phyloP scores from a whole-genome alignment of 2,329 filamentous ascomycete genomes.

The Microascus cirrosus region DNA sequence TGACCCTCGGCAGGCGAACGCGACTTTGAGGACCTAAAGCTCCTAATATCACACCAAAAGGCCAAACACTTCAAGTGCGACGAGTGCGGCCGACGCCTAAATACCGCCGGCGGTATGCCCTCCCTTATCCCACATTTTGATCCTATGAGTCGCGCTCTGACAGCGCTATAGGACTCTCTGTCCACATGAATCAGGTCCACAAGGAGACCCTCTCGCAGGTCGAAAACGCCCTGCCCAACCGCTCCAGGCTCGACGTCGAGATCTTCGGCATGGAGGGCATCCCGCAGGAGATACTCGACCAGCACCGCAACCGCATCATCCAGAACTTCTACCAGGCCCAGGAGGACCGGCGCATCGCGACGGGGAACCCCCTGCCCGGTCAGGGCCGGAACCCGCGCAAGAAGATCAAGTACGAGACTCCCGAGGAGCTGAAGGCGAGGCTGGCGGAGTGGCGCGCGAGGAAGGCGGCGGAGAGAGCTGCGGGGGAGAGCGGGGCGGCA shows the following conservation, averaged over 20 bases:
- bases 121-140: not conserved
- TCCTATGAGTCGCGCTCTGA: not conserved
- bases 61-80: constrained; percentile 99
- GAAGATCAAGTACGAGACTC: constrained; percentile 61
- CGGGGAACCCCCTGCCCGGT: constrained; percentile 72
- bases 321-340: constrained; percentile 78
- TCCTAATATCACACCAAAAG: constrained; percentile 93
- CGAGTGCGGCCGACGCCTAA: constrained; percentile 74
- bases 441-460: constrained; percentile 67
- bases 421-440: constrained; percentile 70
- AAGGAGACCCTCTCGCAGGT: constrained; percentile 82
- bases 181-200: constrained; percentile 98
- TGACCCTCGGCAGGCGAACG: constrained; percentile 52
- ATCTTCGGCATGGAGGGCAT: constrained; percentile 99
- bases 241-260: constrained; percentile 78
- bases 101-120: constrained; percentile 78
- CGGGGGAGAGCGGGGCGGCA: constrained; percentile 26
- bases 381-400: constrained; percentile 55
- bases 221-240: constrained; percentile 83
- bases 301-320: constrained; percentile 79
- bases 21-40: constrained; percentile 95
- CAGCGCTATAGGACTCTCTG: constrained; percentile 59
- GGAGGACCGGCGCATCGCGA: constrained; percentile 68
- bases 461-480: constrained; percentile 44
- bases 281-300: constrained; percentile 70